phyloP scores from a whole-genome alignment of 2,329 filamentous ascomycete genomes.

The Alternaria sp. region DNA sequence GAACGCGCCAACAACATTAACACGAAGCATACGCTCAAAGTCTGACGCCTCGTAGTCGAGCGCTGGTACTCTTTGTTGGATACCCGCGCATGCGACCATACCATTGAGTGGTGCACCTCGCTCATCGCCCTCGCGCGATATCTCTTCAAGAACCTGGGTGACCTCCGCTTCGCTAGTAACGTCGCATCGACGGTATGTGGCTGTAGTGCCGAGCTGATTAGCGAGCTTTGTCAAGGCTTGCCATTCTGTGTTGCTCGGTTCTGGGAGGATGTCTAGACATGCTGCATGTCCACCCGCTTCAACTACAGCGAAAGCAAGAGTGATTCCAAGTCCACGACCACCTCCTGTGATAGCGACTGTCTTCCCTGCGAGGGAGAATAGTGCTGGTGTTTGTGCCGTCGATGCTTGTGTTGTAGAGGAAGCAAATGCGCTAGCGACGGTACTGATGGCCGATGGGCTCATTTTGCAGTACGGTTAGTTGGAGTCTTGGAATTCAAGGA shows the following conservation, averaged over 20 bases:
- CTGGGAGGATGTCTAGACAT: conserved; percentile 58
- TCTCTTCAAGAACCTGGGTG: conserved; percentile 48
- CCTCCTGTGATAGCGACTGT: conserved; percentile 62
- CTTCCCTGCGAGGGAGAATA: conserved; percentile 30
- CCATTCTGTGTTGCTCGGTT: conserved; percentile 55
- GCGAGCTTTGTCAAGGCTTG: conserved; percentile 55
- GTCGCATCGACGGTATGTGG: conserved; percentile 58
- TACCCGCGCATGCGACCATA: conserved; percentile 59
- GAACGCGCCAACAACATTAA: conserved; percentile 52
- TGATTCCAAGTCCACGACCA: conserved; percentile 61
- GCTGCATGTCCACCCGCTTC: conserved; percentile 62
- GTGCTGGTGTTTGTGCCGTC: conserved; percentile 10
- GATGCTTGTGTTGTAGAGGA: conserved; percentile 3
- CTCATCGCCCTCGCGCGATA: conserved; percentile 49
- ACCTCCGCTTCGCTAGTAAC: conserved; percentile 58
- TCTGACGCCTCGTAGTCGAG: conserved; percentile 56
- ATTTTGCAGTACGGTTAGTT: not conserved
- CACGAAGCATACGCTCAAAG: conserved; percentile 48
- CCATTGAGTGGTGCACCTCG: conserved; percentile 50
- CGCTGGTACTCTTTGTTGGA: conserved; percentile 59
- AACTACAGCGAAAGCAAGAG: conserved; percentile 59
- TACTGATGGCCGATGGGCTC: conserved; percentile 8
- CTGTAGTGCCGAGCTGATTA: conserved; percentile 44
- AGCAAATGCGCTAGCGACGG: conserved; percentile 6
- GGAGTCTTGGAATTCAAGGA: not conserved